These are phyloP conservation scores for Ogataea pilisensis DNA, from an alignment of 805 yeast species.

Conservation along the genomic window DNA sequence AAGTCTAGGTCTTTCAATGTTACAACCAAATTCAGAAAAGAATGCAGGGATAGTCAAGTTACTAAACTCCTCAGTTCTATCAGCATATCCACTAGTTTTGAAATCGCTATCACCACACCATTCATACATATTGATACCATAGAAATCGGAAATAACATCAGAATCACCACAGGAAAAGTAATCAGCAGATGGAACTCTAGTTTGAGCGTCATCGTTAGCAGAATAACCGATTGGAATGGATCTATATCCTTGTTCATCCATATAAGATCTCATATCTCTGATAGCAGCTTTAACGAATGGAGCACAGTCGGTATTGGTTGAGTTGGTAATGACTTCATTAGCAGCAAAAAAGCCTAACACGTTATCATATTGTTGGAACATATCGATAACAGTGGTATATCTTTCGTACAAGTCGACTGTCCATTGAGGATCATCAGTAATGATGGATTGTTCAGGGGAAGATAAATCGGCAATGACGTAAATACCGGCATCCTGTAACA, in stretches of 20 bases:
- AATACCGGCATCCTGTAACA: slow-evolving; percentile 79
- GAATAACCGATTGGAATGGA: slow-evolving; percentile 91
- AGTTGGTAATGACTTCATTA: slow-evolving; percentile 89
- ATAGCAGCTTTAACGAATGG: slow-evolving; percentile 95
- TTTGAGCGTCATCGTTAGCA: slow-evolving; percentile 80
- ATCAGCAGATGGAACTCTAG: slow-evolving; percentile 74
- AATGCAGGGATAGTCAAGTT: slow-evolving; percentile 76
- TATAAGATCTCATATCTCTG: slow-evolving; percentile 81
- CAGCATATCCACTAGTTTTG: slow-evolving; percentile 60
- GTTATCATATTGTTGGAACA: slow-evolving; percentile 71
- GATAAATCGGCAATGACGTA: slow-evolving; percentile 88
- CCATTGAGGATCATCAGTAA: slow-evolving; percentile 78
- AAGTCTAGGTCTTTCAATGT: slow-evolving; percentile 64
- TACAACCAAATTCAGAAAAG: slow-evolving; percentile 90
- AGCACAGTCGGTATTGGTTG: slow-evolving; percentile 80
- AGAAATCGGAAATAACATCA: slow-evolving; percentile 65
- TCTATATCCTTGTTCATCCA: slow-evolving; percentile 62
- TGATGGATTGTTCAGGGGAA: slow-evolving; percentile 76
- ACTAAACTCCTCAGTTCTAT: slow-evolving; percentile 65
- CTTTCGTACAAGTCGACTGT: slow-evolving; percentile 64
- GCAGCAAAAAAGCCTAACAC: slow-evolving; percentile 96
- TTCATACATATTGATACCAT: slow-evolving; percentile 83
- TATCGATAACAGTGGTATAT: slow-evolving; percentile 79
- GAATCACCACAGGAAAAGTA: slow-evolving; percentile 81
- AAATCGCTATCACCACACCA: slow-evolving; percentile 76